Evolutionary conservation across 2,329 filamentous ascomycete species (phyloP).

Genomic region (Cadophora gregata): DNA sequence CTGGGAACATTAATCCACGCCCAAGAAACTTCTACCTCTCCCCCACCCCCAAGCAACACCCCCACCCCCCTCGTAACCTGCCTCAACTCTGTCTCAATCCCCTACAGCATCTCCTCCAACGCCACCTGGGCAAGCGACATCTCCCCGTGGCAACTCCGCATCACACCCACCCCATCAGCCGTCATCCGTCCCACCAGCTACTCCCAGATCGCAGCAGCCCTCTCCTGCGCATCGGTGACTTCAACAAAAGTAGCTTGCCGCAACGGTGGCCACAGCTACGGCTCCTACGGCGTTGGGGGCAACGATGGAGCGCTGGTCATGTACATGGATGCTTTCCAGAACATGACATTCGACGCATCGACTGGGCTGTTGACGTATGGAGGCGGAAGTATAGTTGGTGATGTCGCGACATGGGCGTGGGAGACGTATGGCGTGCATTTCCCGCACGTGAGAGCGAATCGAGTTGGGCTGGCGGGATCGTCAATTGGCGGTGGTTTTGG

Average conservation of each 20-base stretch:
- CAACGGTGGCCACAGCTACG: conserved; percentile 20
- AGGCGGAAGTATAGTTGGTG: conserved; percentile 17
- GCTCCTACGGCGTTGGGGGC: conserved; percentile 19
- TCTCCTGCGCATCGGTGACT: background rate
- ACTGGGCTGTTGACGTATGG: conserved; percentile 17
- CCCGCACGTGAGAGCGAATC: conserved; percentile 19
- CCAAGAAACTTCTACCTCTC: background rate
- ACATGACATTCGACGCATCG: conserved; percentile 2
- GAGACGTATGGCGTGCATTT: conserved; percentile 18
- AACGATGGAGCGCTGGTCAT: conserved; percentile 20
- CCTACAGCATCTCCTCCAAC: conserved; percentile 11
- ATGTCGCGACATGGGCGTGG: conserved; percentile 20
- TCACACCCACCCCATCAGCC: conserved; percentile 10
- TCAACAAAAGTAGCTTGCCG: conserved; percentile 16
- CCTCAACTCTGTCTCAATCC: background rate
- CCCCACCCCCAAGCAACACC: background rate
- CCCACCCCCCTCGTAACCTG: background rate
- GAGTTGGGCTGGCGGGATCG: conserved; percentile 16
- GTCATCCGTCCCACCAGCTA: conserved; percentile 15
- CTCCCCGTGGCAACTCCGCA: conserved; percentile 19
- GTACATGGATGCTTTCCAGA: conserved; percentile 18
- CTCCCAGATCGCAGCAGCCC: background rate
- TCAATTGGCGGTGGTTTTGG: conserved; percentile 20
- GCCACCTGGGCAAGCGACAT: conserved; percentile 7
- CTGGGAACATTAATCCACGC: background rate